Evolutionary conservation across 1,284 basidiomycete species (phyloP), one percentile per base, ranked within the genome.

Genomic region (Mycosarcoma mackinlayi): DNA sequence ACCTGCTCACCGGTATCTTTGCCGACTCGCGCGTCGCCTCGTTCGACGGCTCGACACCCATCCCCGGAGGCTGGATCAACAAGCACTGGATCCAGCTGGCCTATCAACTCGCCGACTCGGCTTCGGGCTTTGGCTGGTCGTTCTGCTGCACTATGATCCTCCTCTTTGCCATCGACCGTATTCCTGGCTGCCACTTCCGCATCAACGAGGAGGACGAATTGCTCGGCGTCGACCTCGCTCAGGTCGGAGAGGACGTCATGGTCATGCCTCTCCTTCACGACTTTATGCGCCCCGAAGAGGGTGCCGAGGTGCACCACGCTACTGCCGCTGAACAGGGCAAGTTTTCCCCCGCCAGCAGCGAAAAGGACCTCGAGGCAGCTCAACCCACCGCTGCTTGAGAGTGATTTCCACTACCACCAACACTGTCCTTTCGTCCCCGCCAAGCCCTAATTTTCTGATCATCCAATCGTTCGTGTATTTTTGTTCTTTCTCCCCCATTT

Each of bases 121-220:
- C 53, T n/a, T 52, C 74, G 6, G 79, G 73, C 35, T 70, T 80
- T 51, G 78, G 63, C 23, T 82, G 75, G 73, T 75, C 75, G 28
- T 79, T 80, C 33, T 69, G 73, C 42, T 42, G 74, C 11, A 78
- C 81, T 24, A 34, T 92, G 13, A 86, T 93, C 84, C 92, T 97
- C 83, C 87, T 93, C 53, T 93, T 94, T 90, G 85, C 89, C 77
- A 91, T 98, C 89, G 93, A 98, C 86, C 92, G 86, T 84, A 92
- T 96, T 77, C 95, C 95, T 3, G 89, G 89, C 67, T 86, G 92
- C 64, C 87, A 90, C 53, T 88, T 98, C 44, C 89, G 93, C 60
- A 87, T 88, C 18, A 84, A 85, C 28, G 93, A 95, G 75, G 91
- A 93, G 71, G 88, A 89, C 28, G 94, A 98, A 86, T 90, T 94